Conservation (phyloP, 2,329 filamentous ascomycete genomes). For the Fusarium agapanthi region DNA sequence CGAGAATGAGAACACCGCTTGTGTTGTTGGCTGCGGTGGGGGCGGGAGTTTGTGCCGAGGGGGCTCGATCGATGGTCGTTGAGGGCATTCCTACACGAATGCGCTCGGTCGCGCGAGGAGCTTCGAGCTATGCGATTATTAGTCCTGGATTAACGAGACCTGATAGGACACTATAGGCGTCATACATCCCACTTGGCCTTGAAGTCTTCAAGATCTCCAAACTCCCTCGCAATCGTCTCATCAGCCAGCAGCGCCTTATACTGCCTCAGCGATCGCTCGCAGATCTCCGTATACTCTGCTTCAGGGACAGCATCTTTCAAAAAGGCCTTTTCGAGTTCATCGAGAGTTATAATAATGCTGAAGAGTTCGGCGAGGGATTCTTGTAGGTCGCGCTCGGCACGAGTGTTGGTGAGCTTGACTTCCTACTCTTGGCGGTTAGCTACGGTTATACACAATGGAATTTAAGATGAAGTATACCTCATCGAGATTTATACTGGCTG, state of each 20-base stretch:
- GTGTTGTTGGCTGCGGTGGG: conserved; percentile 57
- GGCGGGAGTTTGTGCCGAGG: conserved; percentile 55
- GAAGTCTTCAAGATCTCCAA: conserved; percentile 89
- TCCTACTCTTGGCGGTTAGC: conserved; percentile 66
- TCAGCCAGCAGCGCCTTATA: conserved; percentile 95
- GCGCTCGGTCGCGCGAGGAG: conserved; percentile 90
- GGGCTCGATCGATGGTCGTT: conserved; percentile 72
- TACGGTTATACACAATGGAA: neutral
- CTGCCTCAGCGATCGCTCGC: conserved; percentile 91
- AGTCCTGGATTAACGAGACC: neutral
- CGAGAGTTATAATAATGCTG: conserved; percentile 94
- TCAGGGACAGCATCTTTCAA: conserved; percentile 94
- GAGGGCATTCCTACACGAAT: conserved; percentile 92
- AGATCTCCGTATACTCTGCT: conserved; percentile 94
- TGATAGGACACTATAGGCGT: too few relatives aligned
- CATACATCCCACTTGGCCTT: conserved; percentile 89
- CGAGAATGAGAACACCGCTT: conserved; percentile 76
- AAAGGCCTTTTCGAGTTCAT: conserved; percentile 95
- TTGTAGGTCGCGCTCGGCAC: conserved; percentile 89
- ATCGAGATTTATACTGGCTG: conserved; percentile 91
- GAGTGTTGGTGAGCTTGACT: conserved; percentile 88
- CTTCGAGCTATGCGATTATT: conserved; percentile 74
- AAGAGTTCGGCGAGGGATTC: conserved; percentile 97
- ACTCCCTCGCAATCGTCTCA: conserved; percentile 88
- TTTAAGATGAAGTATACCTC: conserved; percentile 66